A percentile compares a stretch with the other conserved stretches of the same genome.
phyloP scores from a whole-genome alignment of 2,329 filamentous ascomycete genomes.

The Penicillium sp. region DNA sequence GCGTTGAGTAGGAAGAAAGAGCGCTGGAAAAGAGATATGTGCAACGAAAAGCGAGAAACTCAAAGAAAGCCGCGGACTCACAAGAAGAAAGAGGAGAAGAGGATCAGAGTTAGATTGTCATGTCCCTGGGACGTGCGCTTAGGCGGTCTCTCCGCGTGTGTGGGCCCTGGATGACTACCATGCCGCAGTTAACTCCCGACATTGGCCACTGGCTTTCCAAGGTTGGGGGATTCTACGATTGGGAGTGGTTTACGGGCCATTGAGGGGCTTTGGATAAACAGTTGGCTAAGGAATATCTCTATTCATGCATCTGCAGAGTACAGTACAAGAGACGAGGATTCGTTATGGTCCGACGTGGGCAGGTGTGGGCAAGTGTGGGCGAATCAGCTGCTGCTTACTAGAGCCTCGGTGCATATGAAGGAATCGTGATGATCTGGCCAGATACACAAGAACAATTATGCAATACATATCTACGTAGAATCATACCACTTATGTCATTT shows the following conservation, averaged over 20 bases:
- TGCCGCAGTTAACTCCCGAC: slow-evolving; percentile 15
- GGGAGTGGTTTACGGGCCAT: background rate
- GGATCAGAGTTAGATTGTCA: slow-evolving; percentile 1
- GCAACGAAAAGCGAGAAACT: background rate
- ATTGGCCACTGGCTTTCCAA: background rate
- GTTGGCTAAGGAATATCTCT: background rate
- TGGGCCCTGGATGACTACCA: slow-evolving; percentile 10
- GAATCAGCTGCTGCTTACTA: slow-evolving; percentile 32
- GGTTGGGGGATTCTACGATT: background rate
- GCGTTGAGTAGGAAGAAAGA: background rate
- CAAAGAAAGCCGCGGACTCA: background rate
- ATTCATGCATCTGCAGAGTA: background rate
- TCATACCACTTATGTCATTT: too few relatives aligned
- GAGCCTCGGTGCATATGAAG: slow-evolving; percentile 20
- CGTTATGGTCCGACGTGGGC: background rate
- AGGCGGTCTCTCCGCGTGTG: slow-evolving; percentile 15
- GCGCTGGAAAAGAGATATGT: slow-evolving; percentile 1
- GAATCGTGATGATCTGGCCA: background rate
- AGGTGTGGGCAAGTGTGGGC: background rate
- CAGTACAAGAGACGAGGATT: background rate
- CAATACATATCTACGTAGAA: too few relatives aligned
- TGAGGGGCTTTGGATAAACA: background rate
- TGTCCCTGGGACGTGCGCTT: slow-evolving; percentile 11
- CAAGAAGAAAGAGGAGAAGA: slow-evolving; percentile 4
- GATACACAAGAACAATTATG: background rate